phyloP scores from a whole-genome alignment of 148 eudicot genomes.

The Persicaria tinctoria region DNA sequence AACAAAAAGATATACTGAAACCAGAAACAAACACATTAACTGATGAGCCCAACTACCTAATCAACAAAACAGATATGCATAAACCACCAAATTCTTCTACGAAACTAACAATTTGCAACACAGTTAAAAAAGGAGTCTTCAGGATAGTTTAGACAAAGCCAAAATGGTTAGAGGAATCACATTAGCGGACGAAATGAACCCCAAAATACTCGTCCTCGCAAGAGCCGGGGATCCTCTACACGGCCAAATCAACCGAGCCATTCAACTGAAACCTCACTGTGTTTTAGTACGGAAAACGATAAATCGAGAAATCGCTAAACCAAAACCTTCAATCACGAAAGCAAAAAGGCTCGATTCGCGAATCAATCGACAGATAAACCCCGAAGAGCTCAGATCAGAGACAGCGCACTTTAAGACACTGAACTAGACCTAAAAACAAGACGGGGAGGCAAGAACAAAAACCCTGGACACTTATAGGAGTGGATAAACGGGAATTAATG shows the following conservation, averaged over 20 bases:
- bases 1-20: background rate
- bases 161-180: constrained; percentile 53
- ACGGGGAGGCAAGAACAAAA: constrained; percentile 4
- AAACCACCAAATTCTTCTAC: background rate
- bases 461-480: constrained; percentile 2
- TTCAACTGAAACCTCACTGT: constrained; percentile 26
- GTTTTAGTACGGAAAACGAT: background rate
- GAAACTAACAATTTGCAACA: background rate
- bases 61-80: background rate
- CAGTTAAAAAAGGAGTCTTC: background rate
- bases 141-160: background rate
- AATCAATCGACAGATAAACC: background rate
- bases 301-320: background rate
- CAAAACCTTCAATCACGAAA: background rate
- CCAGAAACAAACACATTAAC: background rate
- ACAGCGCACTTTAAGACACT: background rate
- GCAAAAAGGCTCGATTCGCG: background rate
- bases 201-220: constrained; percentile 62
- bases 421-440: constrained; percentile 7
- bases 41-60: background rate
- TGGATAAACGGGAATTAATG: constrained; percentile 6
- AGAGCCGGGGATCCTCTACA: constrained; percentile 49
- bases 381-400: constrained; percentile 3
- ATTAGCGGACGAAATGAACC: constrained; percentile 74
- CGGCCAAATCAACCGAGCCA: constrained; percentile 92